Conservation (phyloP, 1,284 basidiomycete species). For the Fomitiporia mediterranea region DNA sequence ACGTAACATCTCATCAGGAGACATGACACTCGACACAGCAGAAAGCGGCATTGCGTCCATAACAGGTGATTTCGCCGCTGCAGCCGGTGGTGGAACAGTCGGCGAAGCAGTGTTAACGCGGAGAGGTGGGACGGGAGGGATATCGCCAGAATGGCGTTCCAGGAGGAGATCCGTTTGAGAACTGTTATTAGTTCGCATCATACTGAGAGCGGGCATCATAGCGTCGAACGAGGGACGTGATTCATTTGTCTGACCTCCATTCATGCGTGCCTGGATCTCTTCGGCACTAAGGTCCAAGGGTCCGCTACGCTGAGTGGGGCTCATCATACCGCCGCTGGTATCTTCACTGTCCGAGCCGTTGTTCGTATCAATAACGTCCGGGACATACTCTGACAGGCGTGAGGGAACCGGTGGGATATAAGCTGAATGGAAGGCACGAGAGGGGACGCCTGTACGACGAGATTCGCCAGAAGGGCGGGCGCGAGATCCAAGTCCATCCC, state of each 20-base stretch:
- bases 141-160: not conserved
- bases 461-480: constrained; percentile 49
- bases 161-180: constrained; percentile 30
- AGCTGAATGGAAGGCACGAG: constrained; percentile 54
- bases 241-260: constrained; percentile 25
- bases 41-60: constrained; percentile 43
- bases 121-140: constrained; percentile 36
- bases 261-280: constrained; percentile 48
- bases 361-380: constrained; percentile 31
- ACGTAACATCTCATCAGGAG: constrained; percentile 71
- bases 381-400: constrained; percentile 25
- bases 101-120: constrained; percentile 29
- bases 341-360: constrained; percentile 35
- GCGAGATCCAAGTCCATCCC: constrained; percentile 21
- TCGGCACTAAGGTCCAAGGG: constrained; percentile 60
- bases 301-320: constrained; percentile 67
- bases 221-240: constrained; percentile 43
- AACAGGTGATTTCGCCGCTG: constrained; percentile 33
- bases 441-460: constrained; percentile 41
- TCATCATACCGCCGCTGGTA: constrained; percentile 35
- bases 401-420: constrained; percentile 45
- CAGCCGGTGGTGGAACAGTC: constrained; percentile 31
- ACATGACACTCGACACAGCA: constrained; percentile 39
- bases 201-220: constrained; percentile 56
- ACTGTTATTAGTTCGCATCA: constrained; percentile 52